Evolutionary conservation across 441 rosid genomes (phyloP).

Genomic region (Gossypium trilobum): DNA sequence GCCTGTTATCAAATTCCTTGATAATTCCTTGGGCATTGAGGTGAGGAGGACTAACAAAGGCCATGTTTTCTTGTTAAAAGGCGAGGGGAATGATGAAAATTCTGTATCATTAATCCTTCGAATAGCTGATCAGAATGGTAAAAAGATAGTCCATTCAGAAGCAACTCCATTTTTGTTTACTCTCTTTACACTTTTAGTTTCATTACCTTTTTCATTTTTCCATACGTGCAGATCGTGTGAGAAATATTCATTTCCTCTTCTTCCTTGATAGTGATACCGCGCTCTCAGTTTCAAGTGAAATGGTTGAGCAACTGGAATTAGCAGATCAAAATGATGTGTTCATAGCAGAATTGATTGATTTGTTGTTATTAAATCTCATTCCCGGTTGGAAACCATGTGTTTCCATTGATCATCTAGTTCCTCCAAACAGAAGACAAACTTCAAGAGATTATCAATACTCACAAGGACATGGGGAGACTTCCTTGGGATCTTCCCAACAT

Average conservation of each 20-base stretch:
- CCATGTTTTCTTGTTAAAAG: slow-evolving; percentile 46
- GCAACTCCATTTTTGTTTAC: background rate
- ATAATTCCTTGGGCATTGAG: slow-evolving; percentile 37
- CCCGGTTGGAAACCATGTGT: slow-evolving; percentile 47
- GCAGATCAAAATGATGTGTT: slow-evolving; percentile 47
- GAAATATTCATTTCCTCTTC: slow-evolving; percentile 59
- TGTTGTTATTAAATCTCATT: slow-evolving; percentile 40
- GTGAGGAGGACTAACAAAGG: slow-evolving; percentile 44
- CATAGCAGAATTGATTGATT: slow-evolving; percentile 55
- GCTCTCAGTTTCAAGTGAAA: slow-evolving; percentile 52
- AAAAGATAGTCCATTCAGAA: slow-evolving; percentile 6
- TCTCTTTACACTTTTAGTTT: background rate
- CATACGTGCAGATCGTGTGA: slow-evolving; percentile 36
- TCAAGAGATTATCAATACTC: slow-evolving; percentile 21
- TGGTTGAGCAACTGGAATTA: slow-evolving; percentile 65
- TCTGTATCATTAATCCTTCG: slow-evolving; percentile 60
- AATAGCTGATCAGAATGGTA: slow-evolving; percentile 49
- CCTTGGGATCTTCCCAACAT: background rate
- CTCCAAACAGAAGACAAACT: slow-evolving; percentile 22
- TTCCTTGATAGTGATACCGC: slow-evolving; percentile 55
- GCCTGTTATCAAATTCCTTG: slow-evolving; percentile 36
- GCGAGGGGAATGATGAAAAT: slow-evolving; percentile 51
- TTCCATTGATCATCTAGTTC: slow-evolving; percentile 34
- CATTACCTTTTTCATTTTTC: background rate
- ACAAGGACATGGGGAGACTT: slow-evolving; percentile 9